These are phyloP conservation scores for Cylindrotheca closterium DNA, from an alignment of 108 stramenopile genomes.

Conservation along the genomic window DNA sequence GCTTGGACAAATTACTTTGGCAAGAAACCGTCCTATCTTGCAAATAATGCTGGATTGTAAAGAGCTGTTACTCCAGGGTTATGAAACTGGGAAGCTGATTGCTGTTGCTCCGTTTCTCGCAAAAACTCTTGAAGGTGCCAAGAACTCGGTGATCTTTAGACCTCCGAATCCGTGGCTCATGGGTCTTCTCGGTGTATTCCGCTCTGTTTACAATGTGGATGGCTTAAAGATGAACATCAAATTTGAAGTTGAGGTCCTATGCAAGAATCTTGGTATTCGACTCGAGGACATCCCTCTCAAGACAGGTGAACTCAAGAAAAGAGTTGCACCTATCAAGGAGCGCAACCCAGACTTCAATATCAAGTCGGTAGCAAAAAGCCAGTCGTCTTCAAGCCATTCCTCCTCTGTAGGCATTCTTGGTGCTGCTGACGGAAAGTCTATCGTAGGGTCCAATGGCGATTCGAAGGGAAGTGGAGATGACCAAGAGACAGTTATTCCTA, in stretches of 20 bases:
- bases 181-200: slow-evolving; percentile 93
- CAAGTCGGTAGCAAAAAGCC: slow-evolving; percentile 36
- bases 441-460: not conserved
- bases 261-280: slow-evolving; percentile 93
- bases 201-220: slow-evolving; percentile 93
- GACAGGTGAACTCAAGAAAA: slow-evolving; percentile 58
- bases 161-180: slow-evolving; percentile 99
- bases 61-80: slow-evolving; percentile 95
- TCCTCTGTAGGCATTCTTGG: slow-evolving; percentile 26
- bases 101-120: slow-evolving; percentile 98
- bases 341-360: slow-evolving; percentile 98
- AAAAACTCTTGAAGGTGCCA: slow-evolving; percentile 96
- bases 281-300: slow-evolving; percentile 90
- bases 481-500: slow-evolving; percentile 94
- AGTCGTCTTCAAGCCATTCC: slow-evolving; percentile 5
- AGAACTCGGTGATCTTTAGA: slow-evolving; percentile 89
- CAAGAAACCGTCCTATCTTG: slow-evolving; percentile 94
- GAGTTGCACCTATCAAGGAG: slow-evolving; percentile 89
- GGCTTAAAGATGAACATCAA: slow-evolving; percentile 99
- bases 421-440: slow-evolving; percentile 46
- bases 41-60: slow-evolving; percentile 97
- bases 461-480: slow-evolving; percentile 34
- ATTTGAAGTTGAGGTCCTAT: slow-evolving; percentile 98
- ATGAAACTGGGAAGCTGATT: slow-evolving; percentile 97
- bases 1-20: slow-evolving; percentile 97